phyloP scores from a whole-genome alignment of 208 protist species.

The Herpetomonas samuelpessoai region DNA sequence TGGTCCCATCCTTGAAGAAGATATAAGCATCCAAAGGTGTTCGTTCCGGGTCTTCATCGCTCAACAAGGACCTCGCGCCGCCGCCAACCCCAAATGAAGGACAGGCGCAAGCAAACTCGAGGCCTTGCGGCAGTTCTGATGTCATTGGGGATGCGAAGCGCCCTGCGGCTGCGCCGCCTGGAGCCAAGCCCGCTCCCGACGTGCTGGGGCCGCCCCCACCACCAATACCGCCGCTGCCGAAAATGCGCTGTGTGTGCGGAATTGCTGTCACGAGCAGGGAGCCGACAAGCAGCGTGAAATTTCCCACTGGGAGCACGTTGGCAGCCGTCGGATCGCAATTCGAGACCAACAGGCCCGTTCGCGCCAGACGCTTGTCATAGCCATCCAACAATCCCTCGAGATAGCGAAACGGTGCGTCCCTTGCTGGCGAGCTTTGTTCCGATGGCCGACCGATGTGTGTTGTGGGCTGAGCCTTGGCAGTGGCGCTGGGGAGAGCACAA shows the following conservation, averaged over 20 bases:
- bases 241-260: neutral
- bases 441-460: too few relatives aligned
- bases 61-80: too few relatives aligned
- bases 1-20: neutral
- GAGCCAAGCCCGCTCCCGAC: neutral
- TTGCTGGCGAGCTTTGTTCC: too few relatives aligned
- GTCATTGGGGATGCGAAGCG: too few relatives aligned
- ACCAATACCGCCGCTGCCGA: neutral
- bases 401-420: conserved; percentile 2
- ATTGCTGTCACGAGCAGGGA: conserved; percentile 6
- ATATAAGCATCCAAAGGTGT: neutral
- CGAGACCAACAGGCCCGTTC: conserved; percentile 2
- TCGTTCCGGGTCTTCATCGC: too few relatives aligned
- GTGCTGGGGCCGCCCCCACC: neutral
- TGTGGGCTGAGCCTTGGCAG: too few relatives aligned
- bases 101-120: neutral
- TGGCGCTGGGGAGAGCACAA: neutral
- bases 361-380: neutral
- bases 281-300: neutral
- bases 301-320: neutral
- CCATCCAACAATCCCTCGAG: neutral
- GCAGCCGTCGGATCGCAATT: conserved; percentile 6
- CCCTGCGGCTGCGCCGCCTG: too few relatives aligned
- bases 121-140: neutral
- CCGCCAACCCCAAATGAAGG: too few relatives aligned